These are phyloP conservation scores for Coemansia sp. DNA, from an alignment of 192 early-diverging fungal species.

Conservation along the genomic window DNA sequence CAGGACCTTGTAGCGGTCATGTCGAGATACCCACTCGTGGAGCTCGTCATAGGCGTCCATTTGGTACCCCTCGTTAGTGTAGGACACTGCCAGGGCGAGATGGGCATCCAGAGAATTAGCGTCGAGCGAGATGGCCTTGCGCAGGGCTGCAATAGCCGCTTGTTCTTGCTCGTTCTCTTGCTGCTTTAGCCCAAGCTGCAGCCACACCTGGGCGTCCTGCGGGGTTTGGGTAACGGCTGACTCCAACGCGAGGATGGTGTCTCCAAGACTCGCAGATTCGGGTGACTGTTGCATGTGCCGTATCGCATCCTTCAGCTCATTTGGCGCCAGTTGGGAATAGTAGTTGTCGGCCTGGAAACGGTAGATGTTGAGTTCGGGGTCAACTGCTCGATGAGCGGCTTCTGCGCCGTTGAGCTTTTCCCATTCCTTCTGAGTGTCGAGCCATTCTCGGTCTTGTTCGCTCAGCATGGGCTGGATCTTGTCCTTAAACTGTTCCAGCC, in stretches of 20 bases:
- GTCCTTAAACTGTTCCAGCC: slow-evolving; percentile 68
- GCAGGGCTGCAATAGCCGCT: slow-evolving; percentile 85
- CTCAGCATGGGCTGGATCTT: slow-evolving; percentile 67
- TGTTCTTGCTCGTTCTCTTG: slow-evolving; percentile 97
- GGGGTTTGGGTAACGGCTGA: slow-evolving; percentile 80
- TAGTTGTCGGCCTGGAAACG: slow-evolving; percentile 60
- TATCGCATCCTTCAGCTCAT: slow-evolving; percentile 51
- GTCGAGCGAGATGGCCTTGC: slow-evolving; percentile 73
- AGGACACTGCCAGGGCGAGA: slow-evolving; percentile 86
- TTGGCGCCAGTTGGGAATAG: slow-evolving; percentile 29
- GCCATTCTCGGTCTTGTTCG: slow-evolving; percentile 68
- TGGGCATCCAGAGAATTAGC: slow-evolving; percentile 76
- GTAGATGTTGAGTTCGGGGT: slow-evolving; percentile 68
- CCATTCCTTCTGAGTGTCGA: slow-evolving; percentile 72
- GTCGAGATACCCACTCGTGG: slow-evolving; percentile 81
- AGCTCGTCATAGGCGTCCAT: slow-evolving; percentile 88
- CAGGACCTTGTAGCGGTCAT: slow-evolving; percentile 63
- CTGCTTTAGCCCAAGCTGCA: slow-evolving; percentile 82
- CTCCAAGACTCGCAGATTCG: slow-evolving; percentile 64
- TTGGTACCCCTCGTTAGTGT: slow-evolving; percentile 87
- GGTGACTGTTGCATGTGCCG: slow-evolving; percentile 57
- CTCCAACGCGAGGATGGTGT: slow-evolving; percentile 89
- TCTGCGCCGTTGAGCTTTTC: slow-evolving; percentile 54
- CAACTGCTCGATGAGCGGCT: slow-evolving; percentile 34
- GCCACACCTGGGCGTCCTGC: slow-evolving; percentile 79